Base-by-base conservation (phyloP, 176 grass and related monocot species). In the Bonia amplexicaulis region DNA sequence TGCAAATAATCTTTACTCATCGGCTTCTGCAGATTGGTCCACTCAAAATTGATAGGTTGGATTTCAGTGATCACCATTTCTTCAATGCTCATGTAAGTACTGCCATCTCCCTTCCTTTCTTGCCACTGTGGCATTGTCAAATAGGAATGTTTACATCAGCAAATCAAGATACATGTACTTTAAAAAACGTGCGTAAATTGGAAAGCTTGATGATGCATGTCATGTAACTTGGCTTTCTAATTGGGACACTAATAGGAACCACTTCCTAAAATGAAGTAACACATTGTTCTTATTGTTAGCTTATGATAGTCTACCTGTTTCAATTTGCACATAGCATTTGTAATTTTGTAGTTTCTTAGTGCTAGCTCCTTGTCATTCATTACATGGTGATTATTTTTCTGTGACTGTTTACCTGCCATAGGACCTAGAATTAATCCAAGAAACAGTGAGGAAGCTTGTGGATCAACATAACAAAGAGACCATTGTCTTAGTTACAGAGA, bases 61-160 rank as follows among this genome's bases (percentile, higher is more conserved):
- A 93, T 84, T 98, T 98, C 66, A 90, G 82, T 79, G 93, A 98
- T 72, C 96, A 98, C 82, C 89, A 98, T 90, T 82, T 78, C 88
- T 80, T 97, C 79, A 59, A 51, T 86, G 53, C 41, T 78, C 71
- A 90, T 83, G 95, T 97, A 82, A 93, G 91, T 93, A 63, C 22
- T 66, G 4, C 78, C 7, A 40, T 76, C 39, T 69, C 72, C 60
- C 25, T 8, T 66, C 6, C 59, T 54, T 73, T 49, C 29, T 84
- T 35, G 6, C 47, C 41, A 33, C 22, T 66, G 2, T n/a, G 8
- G 22, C 22, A 31, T 44, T 74, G 9, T 14, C 42, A 62, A 52
- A 40, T 27, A 27, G 23, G 63, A 86, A 51, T 40, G 10, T 37
- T 46, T 0, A 6, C 68, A 71, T 42, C 40, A 37, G 35, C 22